These are phyloP conservation scores for Trichosporon coremiiforme DNA, from an alignment of 1,284 basidiomycete genomes.

Conservation along the genomic window DNA sequence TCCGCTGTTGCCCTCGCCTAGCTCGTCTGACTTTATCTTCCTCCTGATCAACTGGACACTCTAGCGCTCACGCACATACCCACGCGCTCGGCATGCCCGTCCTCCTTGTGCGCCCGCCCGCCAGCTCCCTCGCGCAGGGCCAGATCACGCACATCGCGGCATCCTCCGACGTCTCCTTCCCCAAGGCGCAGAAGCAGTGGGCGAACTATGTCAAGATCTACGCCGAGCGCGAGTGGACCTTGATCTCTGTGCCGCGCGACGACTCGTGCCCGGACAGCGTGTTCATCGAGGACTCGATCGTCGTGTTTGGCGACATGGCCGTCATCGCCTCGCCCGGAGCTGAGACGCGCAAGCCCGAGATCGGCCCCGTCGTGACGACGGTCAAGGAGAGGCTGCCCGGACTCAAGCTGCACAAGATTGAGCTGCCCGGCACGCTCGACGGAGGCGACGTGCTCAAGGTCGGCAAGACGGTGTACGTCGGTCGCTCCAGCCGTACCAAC, in stretches of 20 bases:
- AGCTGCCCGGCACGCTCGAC: conserved; percentile 21
- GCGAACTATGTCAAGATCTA: conserved; percentile 15
- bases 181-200: conserved; percentile 14
- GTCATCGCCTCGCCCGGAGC: conserved; percentile 20
- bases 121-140: conserved; percentile 21
- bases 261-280: conserved; percentile 24
- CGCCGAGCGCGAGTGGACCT: conserved; percentile 8
- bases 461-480: conserved; percentile 26
- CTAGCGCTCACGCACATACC: background rate
- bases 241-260: conserved; percentile 21
- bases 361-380: conserved; percentile 1
- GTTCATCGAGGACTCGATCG: conserved; percentile 25
- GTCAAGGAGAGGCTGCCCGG: conserved; percentile 2
- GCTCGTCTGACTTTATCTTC: background rate
- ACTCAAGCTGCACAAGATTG: conserved; percentile 6
- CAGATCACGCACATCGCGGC: conserved; percentile 26
- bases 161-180: conserved; percentile 16
- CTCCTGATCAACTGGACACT: background rate
- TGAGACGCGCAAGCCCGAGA: conserved; percentile 15
- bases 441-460: conserved; percentile 27
- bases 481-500: conserved; percentile 20
- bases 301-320: conserved; percentile 23
- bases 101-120: conserved; percentile 22
- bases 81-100: conserved; percentile 1
- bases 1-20: background rate